Conservation (phyloP, 2,329 filamentous ascomycete species). For the Penicillium sp. region DNA sequence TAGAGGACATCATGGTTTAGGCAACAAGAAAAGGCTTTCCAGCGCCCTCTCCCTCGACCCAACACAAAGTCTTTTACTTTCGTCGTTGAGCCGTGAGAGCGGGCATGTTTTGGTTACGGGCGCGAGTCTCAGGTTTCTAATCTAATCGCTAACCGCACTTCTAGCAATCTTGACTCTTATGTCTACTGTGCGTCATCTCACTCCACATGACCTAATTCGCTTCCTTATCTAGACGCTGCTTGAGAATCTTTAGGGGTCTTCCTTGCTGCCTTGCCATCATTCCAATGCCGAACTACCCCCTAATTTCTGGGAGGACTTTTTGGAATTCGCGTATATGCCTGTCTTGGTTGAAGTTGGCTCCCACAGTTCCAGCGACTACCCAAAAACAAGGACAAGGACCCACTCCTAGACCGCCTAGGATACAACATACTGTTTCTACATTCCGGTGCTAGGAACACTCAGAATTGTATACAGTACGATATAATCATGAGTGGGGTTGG, state of each 20-base stretch:
- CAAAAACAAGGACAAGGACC: too few species aligned
- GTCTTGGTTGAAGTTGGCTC: not conserved
- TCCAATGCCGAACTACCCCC: not conserved
- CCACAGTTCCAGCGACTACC: too few species aligned
- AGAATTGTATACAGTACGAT: not conserved
- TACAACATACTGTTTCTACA: too few species aligned
- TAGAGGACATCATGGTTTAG: not conserved
- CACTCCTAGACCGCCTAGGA: too few species aligned
- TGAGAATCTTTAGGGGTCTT: not conserved
- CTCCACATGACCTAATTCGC: not conserved
- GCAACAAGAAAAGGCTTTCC: not conserved
- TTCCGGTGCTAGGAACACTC: not conserved
- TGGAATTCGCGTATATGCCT: not conserved
- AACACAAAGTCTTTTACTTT: not conserved
- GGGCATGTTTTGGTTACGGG: too few species aligned
- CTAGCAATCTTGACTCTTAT: not conserved
- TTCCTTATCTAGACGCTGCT: slow-evolving; percentile 1
- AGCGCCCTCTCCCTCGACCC: not conserved
- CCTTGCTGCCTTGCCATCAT: not conserved
- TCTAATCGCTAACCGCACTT: not conserved
- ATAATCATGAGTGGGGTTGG: not conserved
- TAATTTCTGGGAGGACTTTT: not conserved
- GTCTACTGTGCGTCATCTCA: not conserved
- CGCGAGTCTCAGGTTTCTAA: not conserved
- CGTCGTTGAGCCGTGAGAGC: not conserved